Evolutionary conservation across 2,329 filamentous ascomycete genomes (phyloP), one percentile per base, ranked within the genome.

Genomic region (Elsinoe perseae): DNA sequence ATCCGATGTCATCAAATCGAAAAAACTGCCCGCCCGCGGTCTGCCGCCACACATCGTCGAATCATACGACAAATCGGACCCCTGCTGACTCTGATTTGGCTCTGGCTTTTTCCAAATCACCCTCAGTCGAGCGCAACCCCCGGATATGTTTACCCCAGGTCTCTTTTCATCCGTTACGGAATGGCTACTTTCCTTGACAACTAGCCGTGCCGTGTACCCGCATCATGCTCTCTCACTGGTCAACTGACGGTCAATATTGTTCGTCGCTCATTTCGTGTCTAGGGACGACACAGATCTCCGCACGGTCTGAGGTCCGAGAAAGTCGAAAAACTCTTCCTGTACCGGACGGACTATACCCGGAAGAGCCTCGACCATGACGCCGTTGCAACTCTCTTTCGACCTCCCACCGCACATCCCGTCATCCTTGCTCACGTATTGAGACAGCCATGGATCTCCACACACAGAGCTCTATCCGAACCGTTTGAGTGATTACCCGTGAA

Each of bases 361-460:
- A 28, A 10, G 20, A 25, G 48, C 48, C 48, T 52, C 30, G 48
- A 52, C 48, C 28, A 52, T 38, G 48, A 38, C 48, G 32, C 48
- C 48, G 48, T 52, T 52, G n/a, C 48, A 52, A 52, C 48, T 52
- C 27, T 30, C 16, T 48, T 32, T 52, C 18, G 48, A 52, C 48
- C 48, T 52, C 48, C 16, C 20, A 36, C 23, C 44, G 16, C 21
- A 27, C 48, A 52, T 38, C 16, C 20, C 48, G 30, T 50, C 48
- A 52, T 38, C 30, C 30, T 32, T 23, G 12, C 48, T 28, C 48
- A 18, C 32, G 9, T 36, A 28, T 16, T 16, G n/a, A 36, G 30
- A 34, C 48, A 23, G 43, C 43, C 14, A 52, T 36, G 27, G 27
- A 34, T 52, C 48, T 30, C 48, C 48, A 52, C 48, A 52, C 28